Conservation (phyloP, 108 stramenopile genomes). For the Mediolabrus comicus region DNA sequence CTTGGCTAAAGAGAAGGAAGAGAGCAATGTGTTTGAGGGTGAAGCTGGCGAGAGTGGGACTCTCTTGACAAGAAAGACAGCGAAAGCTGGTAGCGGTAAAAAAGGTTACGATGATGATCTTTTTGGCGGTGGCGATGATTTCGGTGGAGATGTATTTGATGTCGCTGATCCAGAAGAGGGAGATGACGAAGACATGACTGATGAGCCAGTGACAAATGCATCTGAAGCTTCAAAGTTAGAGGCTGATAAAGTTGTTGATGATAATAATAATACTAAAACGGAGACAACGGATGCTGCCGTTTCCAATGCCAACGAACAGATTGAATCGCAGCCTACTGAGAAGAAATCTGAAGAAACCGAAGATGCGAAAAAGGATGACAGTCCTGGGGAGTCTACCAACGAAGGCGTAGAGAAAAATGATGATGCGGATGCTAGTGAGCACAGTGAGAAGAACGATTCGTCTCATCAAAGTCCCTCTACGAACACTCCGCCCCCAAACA, state of each 20-base stretch:
- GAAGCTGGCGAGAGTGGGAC: slow-evolving; percentile 64
- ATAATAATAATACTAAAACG: slow-evolving; percentile 45
- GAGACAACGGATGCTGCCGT: slow-evolving; percentile 26
- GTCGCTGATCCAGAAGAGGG: slow-evolving; percentile 45
- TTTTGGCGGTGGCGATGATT: slow-evolving; percentile 71
- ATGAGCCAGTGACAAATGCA: slow-evolving; percentile 7
- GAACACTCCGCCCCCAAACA: slow-evolving; percentile 4
- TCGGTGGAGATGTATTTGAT: slow-evolving; percentile 89
- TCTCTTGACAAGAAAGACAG: slow-evolving; percentile 46
- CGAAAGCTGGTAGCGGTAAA: slow-evolving; percentile 32
- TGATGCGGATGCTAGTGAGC: slow-evolving; percentile 2
- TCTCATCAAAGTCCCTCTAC: slow-evolving; percentile 4
- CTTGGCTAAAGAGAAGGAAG: slow-evolving; percentile 14
- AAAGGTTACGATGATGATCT: slow-evolving; percentile 55
- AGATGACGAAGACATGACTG: slow-evolving; percentile 31
- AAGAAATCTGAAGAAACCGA: neutral
- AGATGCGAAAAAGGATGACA: slow-evolving; percentile 10
- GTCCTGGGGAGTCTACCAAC: neutral
- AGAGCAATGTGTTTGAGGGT: slow-evolving; percentile 49
- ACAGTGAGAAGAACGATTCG: slow-evolving; percentile 7
- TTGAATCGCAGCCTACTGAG: neutral
- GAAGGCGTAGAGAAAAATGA: neutral
- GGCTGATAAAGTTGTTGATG: slow-evolving; percentile 18
- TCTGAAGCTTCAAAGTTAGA: neutral
- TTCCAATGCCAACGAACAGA: slow-evolving; percentile 7